Evolutionary conservation across 148 eudicot species (phyloP).

Genomic region (Chenopodium berlandieri): DNA sequence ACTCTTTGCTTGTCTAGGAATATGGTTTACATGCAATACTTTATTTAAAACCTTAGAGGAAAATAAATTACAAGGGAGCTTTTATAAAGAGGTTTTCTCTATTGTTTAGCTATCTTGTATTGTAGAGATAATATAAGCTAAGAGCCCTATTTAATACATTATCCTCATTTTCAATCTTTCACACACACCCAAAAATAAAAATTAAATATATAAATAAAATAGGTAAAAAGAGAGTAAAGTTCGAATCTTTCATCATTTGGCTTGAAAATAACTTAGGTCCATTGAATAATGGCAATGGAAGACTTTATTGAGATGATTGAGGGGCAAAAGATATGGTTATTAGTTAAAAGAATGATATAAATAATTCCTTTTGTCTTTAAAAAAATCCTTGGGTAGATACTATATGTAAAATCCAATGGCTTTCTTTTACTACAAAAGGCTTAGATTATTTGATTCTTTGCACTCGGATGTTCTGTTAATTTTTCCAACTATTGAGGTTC

Average conservation of each 20-base stretch:
- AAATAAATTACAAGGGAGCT: not conserved
- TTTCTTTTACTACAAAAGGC: no score
- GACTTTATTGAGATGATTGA: not conserved
- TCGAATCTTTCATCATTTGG: slow-evolving; percentile 23
- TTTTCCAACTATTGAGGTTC: no score
- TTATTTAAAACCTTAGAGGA: not conserved
- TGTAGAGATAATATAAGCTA: no score
- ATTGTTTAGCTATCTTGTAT: no score
- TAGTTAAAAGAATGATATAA: not conserved
- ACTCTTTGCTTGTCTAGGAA: not conserved
- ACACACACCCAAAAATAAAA: not conserved
- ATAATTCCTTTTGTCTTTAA: slow-evolving; percentile 1
- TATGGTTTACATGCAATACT: not conserved
- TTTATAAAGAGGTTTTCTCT: not conserved
- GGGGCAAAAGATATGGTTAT: slow-evolving; percentile 14
- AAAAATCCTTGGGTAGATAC: not conserved
- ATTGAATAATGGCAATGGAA: slow-evolving; percentile 25
- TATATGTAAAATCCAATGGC: no score
- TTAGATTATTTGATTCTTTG: no score
- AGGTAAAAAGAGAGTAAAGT: not conserved
- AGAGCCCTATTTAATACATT: not conserved
- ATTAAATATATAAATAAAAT: not conserved
- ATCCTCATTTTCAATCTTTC: not conserved
- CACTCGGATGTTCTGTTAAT: no score
- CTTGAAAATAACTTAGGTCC: slow-evolving; percentile 19